Conservation (phyloP, 1,139 yeast species). For the Suhomyces terraborum region DNA sequence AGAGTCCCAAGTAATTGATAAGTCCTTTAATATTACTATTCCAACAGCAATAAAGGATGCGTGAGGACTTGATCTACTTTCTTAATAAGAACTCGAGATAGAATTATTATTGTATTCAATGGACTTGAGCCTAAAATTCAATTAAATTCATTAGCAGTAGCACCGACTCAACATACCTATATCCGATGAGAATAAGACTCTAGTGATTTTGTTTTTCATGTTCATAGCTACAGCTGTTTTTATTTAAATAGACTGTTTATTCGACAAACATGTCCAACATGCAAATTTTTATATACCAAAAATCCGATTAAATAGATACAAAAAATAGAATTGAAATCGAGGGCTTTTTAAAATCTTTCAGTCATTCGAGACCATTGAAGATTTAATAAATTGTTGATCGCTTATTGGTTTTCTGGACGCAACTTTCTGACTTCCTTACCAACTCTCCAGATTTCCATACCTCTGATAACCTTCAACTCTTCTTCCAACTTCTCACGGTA, state of each 20-base stretch:
- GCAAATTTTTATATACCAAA: slow-evolving; percentile 22
- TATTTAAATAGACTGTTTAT: slow-evolving; percentile 31
- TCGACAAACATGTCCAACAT: slow-evolving; percentile 45
- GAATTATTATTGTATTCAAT: too few relatives aligned
- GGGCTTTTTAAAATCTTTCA: slow-evolving; percentile 19
- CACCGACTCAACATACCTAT: too few relatives aligned
- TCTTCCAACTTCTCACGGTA: slow-evolving; percentile 95
- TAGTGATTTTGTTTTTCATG: too few relatives aligned
- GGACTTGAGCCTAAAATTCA: too few relatives aligned
- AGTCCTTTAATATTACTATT: too few relatives aligned
- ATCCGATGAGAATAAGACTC: too few relatives aligned
- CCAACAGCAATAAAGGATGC: too few relatives aligned
- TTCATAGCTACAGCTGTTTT: background rate
- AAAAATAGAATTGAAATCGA: slow-evolving; percentile 28
- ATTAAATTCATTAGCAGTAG: too few relatives aligned
- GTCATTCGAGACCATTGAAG: slow-evolving; percentile 39
- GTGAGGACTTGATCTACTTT: too few relatives aligned
- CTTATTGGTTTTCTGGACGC: slow-evolving; percentile 96
- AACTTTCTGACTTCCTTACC: slow-evolving; percentile 99
- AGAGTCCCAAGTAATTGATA: too few relatives aligned
- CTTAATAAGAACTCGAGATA: too few relatives aligned
- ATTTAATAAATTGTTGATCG: slow-evolving; percentile 6
- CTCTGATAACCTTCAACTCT: slow-evolving; percentile 91
- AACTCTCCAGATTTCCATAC: slow-evolving; percentile 98
- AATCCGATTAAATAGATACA: slow-evolving; percentile 21